Evolutionary conservation across 108 stramenopile genomes (phyloP), one percentile per base, ranked within the genome.

Genomic region (Hondaea fermentalgiana): DNA sequence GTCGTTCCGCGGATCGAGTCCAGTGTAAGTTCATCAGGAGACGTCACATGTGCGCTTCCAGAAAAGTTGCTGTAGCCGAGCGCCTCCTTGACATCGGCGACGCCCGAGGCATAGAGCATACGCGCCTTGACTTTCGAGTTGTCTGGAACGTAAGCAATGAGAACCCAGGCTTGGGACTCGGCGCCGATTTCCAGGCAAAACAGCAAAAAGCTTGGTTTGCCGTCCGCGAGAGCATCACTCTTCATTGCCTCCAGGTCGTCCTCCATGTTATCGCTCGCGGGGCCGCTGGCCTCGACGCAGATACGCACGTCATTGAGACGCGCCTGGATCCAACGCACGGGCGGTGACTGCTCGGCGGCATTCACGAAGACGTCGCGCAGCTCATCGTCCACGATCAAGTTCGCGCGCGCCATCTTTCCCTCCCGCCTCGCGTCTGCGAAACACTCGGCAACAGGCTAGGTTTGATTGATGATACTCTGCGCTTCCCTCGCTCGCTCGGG

Each of bases 351-450:
- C 4, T 55, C 6, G n/a, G 49, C 76, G 6, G 76, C 76, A 16
- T 35, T 35, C 19, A 83, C 17, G 3, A 83, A 83, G 51, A 53
- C 76, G 19, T 83, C 51, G 23, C 25, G 51, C 23, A 83, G 76
- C 76, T 83, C 76, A 43, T 83, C 51, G n/a, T 47, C 45, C n/a
- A 83, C 76, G n/a, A 53, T 83, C 19, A 83, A 45, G 76, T 83
- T 83, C 6, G 76, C 76, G 45, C 76, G 76, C 1, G 76, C 76
- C 76, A 83, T 83, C 76, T 12, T 83, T 53, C 51, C 23, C 72
- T 29, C 28, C 2, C 72, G 23, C 17, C 16, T 72, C 21, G 59
- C n/a, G 21, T 59, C n/a, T 59, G 59, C 35, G 35, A 35, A 35
- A 35, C 35, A 35, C 35, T 35, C 35, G 35, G 35, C 35, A 35